Percentiles rank a stretch among this genome's conserved stretches.
These are phyloP conservation scores for Aspergillus campestris DNA, from an alignment of 495 filamentous ascomycete genomes.

Conservation along the genomic window DNA sequence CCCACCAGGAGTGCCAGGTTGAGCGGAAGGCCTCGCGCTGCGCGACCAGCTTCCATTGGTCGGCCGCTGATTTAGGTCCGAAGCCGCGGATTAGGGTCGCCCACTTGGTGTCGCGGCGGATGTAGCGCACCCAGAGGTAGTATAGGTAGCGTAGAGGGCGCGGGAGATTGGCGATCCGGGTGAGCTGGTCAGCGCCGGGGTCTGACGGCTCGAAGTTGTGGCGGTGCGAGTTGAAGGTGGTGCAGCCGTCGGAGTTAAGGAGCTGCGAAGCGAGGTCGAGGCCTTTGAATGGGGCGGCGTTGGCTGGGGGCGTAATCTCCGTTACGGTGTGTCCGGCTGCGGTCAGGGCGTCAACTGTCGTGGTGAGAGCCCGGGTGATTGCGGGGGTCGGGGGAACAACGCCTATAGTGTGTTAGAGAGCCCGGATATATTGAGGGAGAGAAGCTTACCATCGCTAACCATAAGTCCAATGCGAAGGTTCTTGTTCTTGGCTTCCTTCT, in stretches of 20 bases:
- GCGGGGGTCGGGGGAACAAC: slow-evolving; percentile 86
- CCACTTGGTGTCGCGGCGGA: slow-evolving; percentile 66
- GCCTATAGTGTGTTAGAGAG: slow-evolving; percentile 17
- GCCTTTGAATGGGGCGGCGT: slow-evolving; percentile 57
- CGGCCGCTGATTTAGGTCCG: slow-evolving; percentile 57
- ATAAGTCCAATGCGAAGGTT: slow-evolving; percentile 70
- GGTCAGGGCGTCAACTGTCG: slow-evolving; percentile 57
- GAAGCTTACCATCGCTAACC: slow-evolving; percentile 55
- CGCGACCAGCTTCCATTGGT: slow-evolving; percentile 75
- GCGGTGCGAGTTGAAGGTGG: slow-evolving; percentile 71
- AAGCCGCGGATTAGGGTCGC: slow-evolving; percentile 67
- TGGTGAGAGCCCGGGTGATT: slow-evolving; percentile 67
- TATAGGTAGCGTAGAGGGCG: slow-evolving; percentile 74
- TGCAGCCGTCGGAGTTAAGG: slow-evolving; percentile 79
- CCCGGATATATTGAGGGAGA: background rate
- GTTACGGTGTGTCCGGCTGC: slow-evolving; percentile 68
- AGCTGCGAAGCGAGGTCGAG: slow-evolving; percentile 75
- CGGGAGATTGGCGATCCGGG: slow-evolving; percentile 63
- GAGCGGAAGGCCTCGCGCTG: slow-evolving; percentile 69
- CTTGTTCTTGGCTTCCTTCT: slow-evolving; percentile 48
- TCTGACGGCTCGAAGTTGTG: slow-evolving; percentile 75
- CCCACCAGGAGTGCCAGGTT: slow-evolving; percentile 79
- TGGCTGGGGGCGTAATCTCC: slow-evolving; percentile 58
- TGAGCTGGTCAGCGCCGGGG: slow-evolving; percentile 65
- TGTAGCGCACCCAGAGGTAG: slow-evolving; percentile 80